phyloP scores from a whole-genome alignment of 2,329 filamentous ascomycete genomes.

The Nigrograna mackinnonii region DNA sequence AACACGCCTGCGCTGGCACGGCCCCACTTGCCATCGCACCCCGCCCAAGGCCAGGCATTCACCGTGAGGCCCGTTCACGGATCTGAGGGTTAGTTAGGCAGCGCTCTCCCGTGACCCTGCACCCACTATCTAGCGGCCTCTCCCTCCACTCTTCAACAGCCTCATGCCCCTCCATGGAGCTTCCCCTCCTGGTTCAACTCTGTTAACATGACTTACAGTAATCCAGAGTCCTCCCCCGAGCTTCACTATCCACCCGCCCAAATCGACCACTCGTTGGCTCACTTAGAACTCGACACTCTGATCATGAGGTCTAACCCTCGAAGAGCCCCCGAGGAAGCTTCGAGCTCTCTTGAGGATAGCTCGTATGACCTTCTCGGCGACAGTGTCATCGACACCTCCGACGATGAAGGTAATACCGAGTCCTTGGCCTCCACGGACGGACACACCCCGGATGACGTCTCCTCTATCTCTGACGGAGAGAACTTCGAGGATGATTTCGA shows the following conservation, averaged over 20 bases:
- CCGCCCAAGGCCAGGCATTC: no score
- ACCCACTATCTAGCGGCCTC: no score
- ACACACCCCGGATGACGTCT: slow-evolving; percentile 36
- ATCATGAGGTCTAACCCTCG: slow-evolving; percentile 38
- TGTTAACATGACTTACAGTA: slow-evolving; percentile 36
- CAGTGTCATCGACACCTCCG: slow-evolving; percentile 32
- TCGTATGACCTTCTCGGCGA: slow-evolving; percentile 38
- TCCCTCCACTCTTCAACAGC: no score
- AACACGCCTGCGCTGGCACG: no score
- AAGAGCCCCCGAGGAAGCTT: slow-evolving; percentile 25
- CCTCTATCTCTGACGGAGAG: slow-evolving; percentile 34
- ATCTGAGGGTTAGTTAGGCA: no score
- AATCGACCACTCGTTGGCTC: slow-evolving; percentile 31
- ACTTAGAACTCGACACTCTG: slow-evolving; percentile 35
- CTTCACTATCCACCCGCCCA: slow-evolving; percentile 35
- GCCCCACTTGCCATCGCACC: no score
- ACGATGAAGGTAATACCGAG: slow-evolving; percentile 41
- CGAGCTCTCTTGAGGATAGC: slow-evolving; percentile 38
- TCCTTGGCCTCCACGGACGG: slow-evolving; percentile 40
- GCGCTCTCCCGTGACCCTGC: no score
- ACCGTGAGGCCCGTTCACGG: no score
- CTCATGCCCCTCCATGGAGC: no score
- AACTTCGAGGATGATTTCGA: slow-evolving; percentile 29
- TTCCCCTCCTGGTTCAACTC: no score
- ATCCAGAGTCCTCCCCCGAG: slow-evolving; percentile 26